A percentile compares a stretch with the other conserved stretches of the same genome.
These are phyloP conservation scores for Russula earlei DNA, from an alignment of 768 basidiomycete species.

Conservation along the genomic window DNA sequence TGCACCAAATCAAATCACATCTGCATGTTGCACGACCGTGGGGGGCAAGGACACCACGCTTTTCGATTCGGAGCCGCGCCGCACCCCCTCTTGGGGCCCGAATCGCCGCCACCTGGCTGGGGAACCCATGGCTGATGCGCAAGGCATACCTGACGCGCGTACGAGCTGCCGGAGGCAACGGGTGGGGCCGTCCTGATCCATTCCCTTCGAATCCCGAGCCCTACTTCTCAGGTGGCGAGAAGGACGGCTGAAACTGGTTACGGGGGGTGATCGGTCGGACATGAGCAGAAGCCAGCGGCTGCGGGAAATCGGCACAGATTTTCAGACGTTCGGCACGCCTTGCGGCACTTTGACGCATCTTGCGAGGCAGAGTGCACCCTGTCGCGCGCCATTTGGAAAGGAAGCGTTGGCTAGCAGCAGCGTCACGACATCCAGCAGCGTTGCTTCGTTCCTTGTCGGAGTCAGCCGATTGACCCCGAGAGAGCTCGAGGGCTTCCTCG, in stretches of 20 bases:
- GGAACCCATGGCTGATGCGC: not conserved
- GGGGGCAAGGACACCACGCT: not conserved
- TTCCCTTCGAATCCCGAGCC: not conserved
- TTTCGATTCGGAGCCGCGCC: not conserved
- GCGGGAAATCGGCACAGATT: not conserved
- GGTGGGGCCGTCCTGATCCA: not conserved
- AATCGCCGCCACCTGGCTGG: not conserved
- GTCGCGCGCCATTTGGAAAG: not conserved
- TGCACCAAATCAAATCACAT: not conserved
- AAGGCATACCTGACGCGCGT: not conserved
- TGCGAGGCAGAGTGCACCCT: not conserved
- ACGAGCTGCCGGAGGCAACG: not conserved
- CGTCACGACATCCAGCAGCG: not conserved
- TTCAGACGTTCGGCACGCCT: not conserved
- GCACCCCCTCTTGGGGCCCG: not conserved
- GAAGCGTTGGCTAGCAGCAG: not conserved
- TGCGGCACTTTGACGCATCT: not conserved
- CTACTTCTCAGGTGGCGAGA: not conserved
- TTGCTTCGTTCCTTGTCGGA: not conserved
- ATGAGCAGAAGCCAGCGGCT: conserved; percentile 8
- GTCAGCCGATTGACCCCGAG: not conserved
- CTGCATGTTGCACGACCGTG: not conserved
- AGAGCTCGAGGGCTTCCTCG: not conserved
- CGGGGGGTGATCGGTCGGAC: conserved; percentile 14
- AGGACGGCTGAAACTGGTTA: conserved; percentile 9